Conservation (phyloP, 805 yeast genomes). For the Teunomyces lycoperdinae region DNA sequence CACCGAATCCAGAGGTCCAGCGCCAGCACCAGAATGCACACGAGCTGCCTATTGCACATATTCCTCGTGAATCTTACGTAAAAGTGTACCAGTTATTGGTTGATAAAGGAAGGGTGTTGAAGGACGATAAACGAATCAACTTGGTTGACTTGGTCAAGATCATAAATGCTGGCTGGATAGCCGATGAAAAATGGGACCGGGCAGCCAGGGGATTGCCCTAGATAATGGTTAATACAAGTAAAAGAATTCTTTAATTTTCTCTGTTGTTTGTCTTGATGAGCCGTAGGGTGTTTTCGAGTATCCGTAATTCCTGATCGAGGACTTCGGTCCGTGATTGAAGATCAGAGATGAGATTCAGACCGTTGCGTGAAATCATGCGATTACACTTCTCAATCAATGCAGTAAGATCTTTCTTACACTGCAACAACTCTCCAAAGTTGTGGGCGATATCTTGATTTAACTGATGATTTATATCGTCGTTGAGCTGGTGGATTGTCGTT, state of each 20-base stretch:
- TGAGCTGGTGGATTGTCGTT: slow-evolving; percentile 39
- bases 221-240: not conserved
- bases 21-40: slow-evolving; percentile 7
- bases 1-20: slow-evolving; percentile 25
- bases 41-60: slow-evolving; percentile 25
- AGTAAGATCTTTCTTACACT: slow-evolving; percentile 10
- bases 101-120: slow-evolving; percentile 64
- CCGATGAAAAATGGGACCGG: slow-evolving; percentile 69
- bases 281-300: slow-evolving; percentile 56
- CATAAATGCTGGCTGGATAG: slow-evolving; percentile 82
- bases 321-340: slow-evolving; percentile 51
- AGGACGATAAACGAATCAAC: slow-evolving; percentile 59
- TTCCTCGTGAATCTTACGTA: slow-evolving; percentile 51
- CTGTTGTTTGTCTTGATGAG: slow-evolving; percentile 12
- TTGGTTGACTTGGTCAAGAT: slow-evolving; percentile 69
- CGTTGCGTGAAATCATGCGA: not conserved
- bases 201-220: slow-evolving; percentile 41
- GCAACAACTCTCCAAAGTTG: slow-evolving; percentile 14
- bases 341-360: slow-evolving; percentile 6
- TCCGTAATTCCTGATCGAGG: slow-evolving; percentile 68
- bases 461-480: slow-evolving; percentile 36
- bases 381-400: slow-evolving; percentile 8
- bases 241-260: not conserved
- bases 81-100: slow-evolving; percentile 69
- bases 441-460: slow-evolving; percentile 29